A percentile compares a stretch with the other conserved stretches of the same genome.
Conservation (phyloP, 768 basidiomycete species). For the Kwoniella sp. region DNA sequence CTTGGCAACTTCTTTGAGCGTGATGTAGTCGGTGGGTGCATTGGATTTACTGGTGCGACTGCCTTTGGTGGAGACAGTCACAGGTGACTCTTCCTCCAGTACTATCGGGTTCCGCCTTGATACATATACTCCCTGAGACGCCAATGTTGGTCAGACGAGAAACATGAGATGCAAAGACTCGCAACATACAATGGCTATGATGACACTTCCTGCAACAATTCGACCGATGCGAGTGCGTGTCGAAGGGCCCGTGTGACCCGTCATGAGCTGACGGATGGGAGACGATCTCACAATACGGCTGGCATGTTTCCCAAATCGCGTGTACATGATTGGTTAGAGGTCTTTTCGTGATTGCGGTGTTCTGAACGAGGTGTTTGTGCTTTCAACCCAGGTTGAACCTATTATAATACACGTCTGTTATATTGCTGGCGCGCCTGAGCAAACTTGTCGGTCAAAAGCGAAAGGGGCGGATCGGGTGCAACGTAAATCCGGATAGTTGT, state of each 20-base stretch:
- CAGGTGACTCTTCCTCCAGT: not conserved
- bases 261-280: not conserved
- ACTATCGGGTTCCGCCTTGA: not conserved
- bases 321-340: not conserved
- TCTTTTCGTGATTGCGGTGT: too few relatives aligned
- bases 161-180: not conserved
- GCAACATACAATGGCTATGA: not conserved
- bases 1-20: constrained; percentile 36
- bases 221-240: not conserved
- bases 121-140: not conserved
- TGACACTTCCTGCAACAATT: not conserved
- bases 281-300: not conserved
- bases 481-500: not conserved
- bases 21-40: constrained; percentile 9
- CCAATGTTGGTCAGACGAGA: not conserved
- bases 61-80: not conserved
- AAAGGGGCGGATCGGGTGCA: not conserved
- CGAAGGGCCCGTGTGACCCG: not conserved
- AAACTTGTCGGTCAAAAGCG: not conserved
- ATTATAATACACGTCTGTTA: not conserved
- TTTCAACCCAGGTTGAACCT: too few relatives aligned
- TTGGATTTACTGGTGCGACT: not conserved
- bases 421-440: not conserved
- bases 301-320: not conserved
- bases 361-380: too few relatives aligned